Percentiles rank a stretch among this genome's conserved stretches.
Conservation (phyloP, 495 filamentous ascomycete species). For the Apodospora peruviana region DNA sequence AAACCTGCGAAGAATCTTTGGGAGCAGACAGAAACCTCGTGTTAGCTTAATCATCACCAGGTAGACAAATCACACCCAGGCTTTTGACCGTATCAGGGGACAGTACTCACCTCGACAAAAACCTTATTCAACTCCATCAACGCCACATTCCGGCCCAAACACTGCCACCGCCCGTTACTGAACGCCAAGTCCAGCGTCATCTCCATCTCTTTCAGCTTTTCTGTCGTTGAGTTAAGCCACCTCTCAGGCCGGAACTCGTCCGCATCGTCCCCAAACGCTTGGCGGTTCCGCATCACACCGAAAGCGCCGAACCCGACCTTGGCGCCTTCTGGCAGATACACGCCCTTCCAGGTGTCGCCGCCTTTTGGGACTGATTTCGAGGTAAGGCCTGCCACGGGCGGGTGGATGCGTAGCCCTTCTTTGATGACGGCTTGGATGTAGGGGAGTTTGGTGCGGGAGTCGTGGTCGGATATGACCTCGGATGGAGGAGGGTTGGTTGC, state of each 20-base stretch:
- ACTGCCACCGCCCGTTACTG: slow-evolving; percentile 29
- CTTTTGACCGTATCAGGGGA: too few relatives aligned
- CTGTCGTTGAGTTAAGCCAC: slow-evolving; percentile 41
- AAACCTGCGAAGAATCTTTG: too few relatives aligned
- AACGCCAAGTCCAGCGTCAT: slow-evolving; percentile 27
- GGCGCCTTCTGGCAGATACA: slow-evolving; percentile 45
- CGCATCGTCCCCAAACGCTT: slow-evolving; percentile 39
- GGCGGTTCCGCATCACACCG: slow-evolving; percentile 19
- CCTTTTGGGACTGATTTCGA: background rate
- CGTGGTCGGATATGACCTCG: slow-evolving; percentile 25
- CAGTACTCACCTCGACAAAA: slow-evolving; percentile 40
- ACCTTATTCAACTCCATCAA: slow-evolving; percentile 44
- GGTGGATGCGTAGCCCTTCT: slow-evolving; percentile 38
- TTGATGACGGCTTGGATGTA: slow-evolving; percentile 46
- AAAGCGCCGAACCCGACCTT: slow-evolving; percentile 34
- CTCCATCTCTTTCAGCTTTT: slow-evolving; percentile 30
- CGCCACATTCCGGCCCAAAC: slow-evolving; percentile 30
- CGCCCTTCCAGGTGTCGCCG: slow-evolving; percentile 26
- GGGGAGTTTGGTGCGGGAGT: slow-evolving; percentile 32
- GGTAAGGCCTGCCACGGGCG: slow-evolving; percentile 10
- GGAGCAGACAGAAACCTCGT: background rate
- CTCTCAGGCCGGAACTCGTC: slow-evolving; percentile 45
- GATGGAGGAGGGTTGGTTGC: slow-evolving; percentile 10
- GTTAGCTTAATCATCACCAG: slow-evolving; percentile 4
- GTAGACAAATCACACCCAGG: too few relatives aligned